Base-by-base conservation (phyloP, 2,329 filamentous ascomycete genomes). In the Exophiala calicioides region DNA sequence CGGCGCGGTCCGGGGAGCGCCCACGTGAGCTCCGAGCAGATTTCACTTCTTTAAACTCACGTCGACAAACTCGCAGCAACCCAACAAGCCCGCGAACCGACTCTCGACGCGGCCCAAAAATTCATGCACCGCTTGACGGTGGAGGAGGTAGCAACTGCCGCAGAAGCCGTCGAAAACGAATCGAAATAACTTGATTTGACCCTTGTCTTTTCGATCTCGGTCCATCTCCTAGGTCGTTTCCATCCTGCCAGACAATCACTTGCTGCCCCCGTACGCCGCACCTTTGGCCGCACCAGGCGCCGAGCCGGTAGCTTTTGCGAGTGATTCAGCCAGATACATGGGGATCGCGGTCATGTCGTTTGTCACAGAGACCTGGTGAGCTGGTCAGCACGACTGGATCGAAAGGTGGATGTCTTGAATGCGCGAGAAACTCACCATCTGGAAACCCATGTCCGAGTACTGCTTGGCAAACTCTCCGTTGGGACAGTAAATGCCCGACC, bases 81-180 rank as follows among this genome's bases (percentile, higher is more conserved):
- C n/a, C n/a, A n/a, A n/a, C n/a, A n/a, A n/a, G n/a, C 53, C 35
- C 19, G 53, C 36, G 57, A 66, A 18, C 67, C 72, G 40, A 73
- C 73, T 6, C 70, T 70, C 1, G 65, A 66, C 8, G 62, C 71
- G 27, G 69, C 73, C 2, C 68, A 73, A 49, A 84, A 84, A 62
- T 65, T 84, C 23, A 83, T 83, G 70, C 81, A 84, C 64, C 74
- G 80, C 19, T 81, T 81, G 64, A 78, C 75, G 5, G 75, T 78
- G 59, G 68, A 73, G 33, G 75, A 84, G 50, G 71, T 84, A 7
- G 69, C 77, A 50, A 67, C 68, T 35, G 58, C 75, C 36, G 78
- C 84, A 60, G 72, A 81, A 38, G 70, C 78, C 36, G 70, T 68
- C 3, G 68, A 68, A 48, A 62, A 38, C 44, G 21, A 12, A n/a